phyloP scores from a whole-genome alignment of 352 stramenopile genomes.

The Globisporangium cederbergense region DNA sequence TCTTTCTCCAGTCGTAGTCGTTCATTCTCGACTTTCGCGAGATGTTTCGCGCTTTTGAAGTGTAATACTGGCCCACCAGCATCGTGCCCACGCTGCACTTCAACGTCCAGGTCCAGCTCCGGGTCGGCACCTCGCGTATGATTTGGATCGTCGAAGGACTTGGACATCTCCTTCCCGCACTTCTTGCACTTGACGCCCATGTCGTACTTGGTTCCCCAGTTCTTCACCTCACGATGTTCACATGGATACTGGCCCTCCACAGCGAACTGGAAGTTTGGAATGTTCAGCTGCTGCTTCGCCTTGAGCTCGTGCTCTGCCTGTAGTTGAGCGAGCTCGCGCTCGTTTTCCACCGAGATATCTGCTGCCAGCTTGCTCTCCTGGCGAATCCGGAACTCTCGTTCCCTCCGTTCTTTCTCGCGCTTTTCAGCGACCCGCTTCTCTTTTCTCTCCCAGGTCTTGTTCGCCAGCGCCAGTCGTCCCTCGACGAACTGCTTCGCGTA shows the following conservation, averaged over 20 bases:
- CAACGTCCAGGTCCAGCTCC: slow-evolving; percentile 47
- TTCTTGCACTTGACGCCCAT: slow-evolving; percentile 53
- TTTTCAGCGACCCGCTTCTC: slow-evolving; percentile 43
- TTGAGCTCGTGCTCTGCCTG: slow-evolving; percentile 27
- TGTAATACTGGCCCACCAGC: slow-evolving; percentile 35
- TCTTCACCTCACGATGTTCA: slow-evolving; percentile 57
- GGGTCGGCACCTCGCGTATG: slow-evolving; percentile 42
- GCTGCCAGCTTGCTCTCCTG: slow-evolving; percentile 45
- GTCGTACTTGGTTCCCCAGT: slow-evolving; percentile 64
- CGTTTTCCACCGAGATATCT: slow-evolving; percentile 35
- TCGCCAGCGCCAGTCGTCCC: slow-evolving; percentile 48
- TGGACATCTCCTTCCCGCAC: slow-evolving; percentile 68
- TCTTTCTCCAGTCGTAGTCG: slow-evolving; percentile 73
- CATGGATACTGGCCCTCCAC: slow-evolving; percentile 42
- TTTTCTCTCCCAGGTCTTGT: slow-evolving; percentile 74
- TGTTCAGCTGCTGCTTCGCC: slow-evolving; percentile 35
- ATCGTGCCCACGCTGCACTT: slow-evolving; percentile 41
- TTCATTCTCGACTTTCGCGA: slow-evolving; percentile 51
- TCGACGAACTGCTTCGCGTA: slow-evolving; percentile 57
- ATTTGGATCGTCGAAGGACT: slow-evolving; percentile 48
- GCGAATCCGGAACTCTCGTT: slow-evolving; percentile 45
- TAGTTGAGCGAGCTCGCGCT: slow-evolving; percentile 28
- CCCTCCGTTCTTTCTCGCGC: slow-evolving; percentile 36
- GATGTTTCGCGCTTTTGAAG: slow-evolving; percentile 35
- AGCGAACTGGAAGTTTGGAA: slow-evolving; percentile 52